Conservation (phyloP, 2,329 filamentous ascomycete species). For the Botrytis deweyae region DNA sequence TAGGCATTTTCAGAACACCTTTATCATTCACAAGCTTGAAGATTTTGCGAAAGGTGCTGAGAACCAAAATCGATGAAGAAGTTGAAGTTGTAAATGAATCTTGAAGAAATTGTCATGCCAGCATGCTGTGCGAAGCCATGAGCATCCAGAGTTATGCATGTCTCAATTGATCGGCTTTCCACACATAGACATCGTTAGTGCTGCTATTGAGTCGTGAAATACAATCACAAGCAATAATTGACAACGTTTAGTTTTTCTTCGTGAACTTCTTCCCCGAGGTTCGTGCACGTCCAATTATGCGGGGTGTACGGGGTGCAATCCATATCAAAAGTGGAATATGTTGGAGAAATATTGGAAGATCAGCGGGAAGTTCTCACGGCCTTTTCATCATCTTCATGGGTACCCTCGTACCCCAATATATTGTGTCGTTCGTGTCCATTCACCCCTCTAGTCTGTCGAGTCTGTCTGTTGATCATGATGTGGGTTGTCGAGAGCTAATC, state of each 20-base stretch:
- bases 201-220: constrained; percentile 1
- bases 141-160: constrained; percentile 1
- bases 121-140: not conserved
- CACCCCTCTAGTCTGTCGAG: not conserved
- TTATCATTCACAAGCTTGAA: not conserved
- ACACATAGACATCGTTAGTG: not conserved
- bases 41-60: not conserved
- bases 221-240: constrained; percentile 15
- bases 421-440: not conserved
- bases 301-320: constrained; percentile 1
- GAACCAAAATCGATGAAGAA: not conserved
- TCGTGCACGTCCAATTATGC: constrained; percentile 11
- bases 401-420: not conserved
- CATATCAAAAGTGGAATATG: not conserved
- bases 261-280: not conserved
- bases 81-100: not conserved
- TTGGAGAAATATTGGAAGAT: not conserved
- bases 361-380: not conserved
- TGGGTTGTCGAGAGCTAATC: not conserved
- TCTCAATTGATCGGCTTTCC: not conserved
- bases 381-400: not conserved
- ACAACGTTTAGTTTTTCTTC: not conserved
- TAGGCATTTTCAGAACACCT: constrained; percentile 6
- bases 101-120: not conserved
- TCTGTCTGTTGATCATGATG: not conserved